Evolutionary conservation across 495 filamentous ascomycete genomes (phyloP).

Genomic region (Letharia columbiana): DNA sequence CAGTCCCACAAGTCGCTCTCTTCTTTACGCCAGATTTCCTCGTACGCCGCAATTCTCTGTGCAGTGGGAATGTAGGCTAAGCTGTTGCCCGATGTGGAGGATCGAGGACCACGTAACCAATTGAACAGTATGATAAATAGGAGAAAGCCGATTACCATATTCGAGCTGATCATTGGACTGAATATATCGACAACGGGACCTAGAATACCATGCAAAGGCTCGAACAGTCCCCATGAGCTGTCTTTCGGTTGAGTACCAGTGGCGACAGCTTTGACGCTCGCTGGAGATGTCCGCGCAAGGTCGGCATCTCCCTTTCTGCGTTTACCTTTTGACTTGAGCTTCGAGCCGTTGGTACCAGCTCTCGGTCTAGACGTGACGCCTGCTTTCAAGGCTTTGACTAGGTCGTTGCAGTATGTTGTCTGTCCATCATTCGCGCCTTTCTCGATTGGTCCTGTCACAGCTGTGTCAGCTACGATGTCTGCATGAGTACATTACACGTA

Average conservation of each 20-base stretch:
- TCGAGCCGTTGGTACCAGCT: constrained; percentile 33
- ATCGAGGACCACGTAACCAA: constrained; percentile 46
- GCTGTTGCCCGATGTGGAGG: constrained; percentile 26
- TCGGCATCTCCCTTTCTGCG: constrained; percentile 49
- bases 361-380: constrained; percentile 60
- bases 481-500: background rate
- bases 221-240: constrained; percentile 69
- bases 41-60: constrained; percentile 74
- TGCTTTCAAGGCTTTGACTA: constrained; percentile 62
- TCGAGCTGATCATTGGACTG: constrained; percentile 58
- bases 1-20: constrained; percentile 93
- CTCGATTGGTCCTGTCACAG: constrained; percentile 71
- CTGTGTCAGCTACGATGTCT: constrained; percentile 22
- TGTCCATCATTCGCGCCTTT: constrained; percentile 93
- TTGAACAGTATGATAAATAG: constrained; percentile 48
- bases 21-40: constrained; percentile 85
- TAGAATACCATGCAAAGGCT: constrained; percentile 62
- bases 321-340: constrained; percentile 40
- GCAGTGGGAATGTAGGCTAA: constrained; percentile 34
- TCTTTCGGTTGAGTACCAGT: constrained; percentile 18
- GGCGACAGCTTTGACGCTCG: constrained; percentile 31
- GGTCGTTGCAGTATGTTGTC: constrained; percentile 63
- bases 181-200: constrained; percentile 64
- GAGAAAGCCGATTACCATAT: constrained; percentile 52
- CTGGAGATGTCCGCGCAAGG: constrained; percentile 38